Base-by-base conservation (phyloP, 345 rosid genomes). In the Tarenaya hassleriana region DNA sequence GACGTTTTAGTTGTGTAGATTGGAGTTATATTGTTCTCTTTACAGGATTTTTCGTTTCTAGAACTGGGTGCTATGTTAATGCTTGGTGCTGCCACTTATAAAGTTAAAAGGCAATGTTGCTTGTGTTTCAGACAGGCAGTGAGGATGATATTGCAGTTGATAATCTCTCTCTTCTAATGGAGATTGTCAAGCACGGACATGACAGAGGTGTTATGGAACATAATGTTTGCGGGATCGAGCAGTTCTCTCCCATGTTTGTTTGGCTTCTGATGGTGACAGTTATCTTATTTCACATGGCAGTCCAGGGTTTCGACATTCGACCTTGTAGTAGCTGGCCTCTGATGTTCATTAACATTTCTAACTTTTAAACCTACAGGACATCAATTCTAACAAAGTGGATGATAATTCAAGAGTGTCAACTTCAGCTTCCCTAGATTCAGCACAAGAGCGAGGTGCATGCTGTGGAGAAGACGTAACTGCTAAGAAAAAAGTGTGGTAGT, bases 231-330 rank as follows among this genome's bases (percentile, higher is more conserved):
- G 73, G 41, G 53, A 65, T 71, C 42, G 76, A 71, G 41, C 54
- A 71, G 39, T 74, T 70, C 34, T 67, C 71, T 27, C 74, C 74
- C 39, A 58, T 68, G 50, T 71, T 68, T 58, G 71, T 71, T 27
- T 65, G 68, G 62, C 71, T 75, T 48, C 41, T 64, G 51, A 61
- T n/a, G 79, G 76, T 66, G 47, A 66, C 56, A 38, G 11, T 44
- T 27, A 35, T 37, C 44, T 58, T 56, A 15, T 43, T 13, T 24
- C 38, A 34, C 18, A 8, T 11, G 40, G 7, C 41, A 27, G 34
- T 52, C 29, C 12, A 33, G 16, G 34, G 47, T 42, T 19, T 24
- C 9, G 16, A 18, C 34, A 18, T 29, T 29, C 47, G 34, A 10
- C 33, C 27, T n/a, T 8, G 10, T 31, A 43, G 7, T 7, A 16